Evolutionary conservation across 352 stramenopile genomes (phyloP).

Genomic region (Phytopythium sindhum): DNA sequence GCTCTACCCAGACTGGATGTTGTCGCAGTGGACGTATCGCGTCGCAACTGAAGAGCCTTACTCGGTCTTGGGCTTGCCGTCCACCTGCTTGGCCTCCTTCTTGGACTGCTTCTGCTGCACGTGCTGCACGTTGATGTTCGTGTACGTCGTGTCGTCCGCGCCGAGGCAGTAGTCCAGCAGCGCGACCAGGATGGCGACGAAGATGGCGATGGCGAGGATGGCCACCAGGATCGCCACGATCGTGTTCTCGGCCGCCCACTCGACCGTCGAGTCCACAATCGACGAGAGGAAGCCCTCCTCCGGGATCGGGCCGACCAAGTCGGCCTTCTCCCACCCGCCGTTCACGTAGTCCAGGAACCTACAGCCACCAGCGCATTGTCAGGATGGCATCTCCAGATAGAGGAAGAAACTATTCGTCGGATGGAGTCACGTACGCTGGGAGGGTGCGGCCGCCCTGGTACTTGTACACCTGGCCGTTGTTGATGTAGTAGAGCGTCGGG

Average conservation of each 20-base stretch:
- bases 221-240: conserved; percentile 52
- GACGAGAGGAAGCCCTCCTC: conserved; percentile 60
- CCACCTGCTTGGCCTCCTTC: conserved; percentile 14
- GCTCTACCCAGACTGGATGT: background rate
- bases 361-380: background rate
- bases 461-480: conserved; percentile 69
- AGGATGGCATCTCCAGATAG: background rate
- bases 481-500: conserved; percentile 75
- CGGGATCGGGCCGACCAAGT: conserved; percentile 51
- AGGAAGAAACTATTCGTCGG: background rate
- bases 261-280: conserved; percentile 56
- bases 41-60: conserved; percentile 16
- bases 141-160: conserved; percentile 62
- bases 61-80: conserved; percentile 44
- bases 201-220: conserved; percentile 55
- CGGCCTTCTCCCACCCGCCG: conserved; percentile 48
- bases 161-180: conserved; percentile 70
- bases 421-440: conserved; percentile 38
- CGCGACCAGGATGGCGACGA: conserved; percentile 69
- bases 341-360: conserved; percentile 63
- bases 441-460: conserved; percentile 72
- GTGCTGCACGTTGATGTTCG: conserved; percentile 25
- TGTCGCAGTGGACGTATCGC: background rate
- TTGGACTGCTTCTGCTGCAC: conserved; percentile 23
- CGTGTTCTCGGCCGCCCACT: conserved; percentile 71